Conservation (phyloP, 2,329 filamentous ascomycete genomes). For the Beauveria rudraprayagi region DNA sequence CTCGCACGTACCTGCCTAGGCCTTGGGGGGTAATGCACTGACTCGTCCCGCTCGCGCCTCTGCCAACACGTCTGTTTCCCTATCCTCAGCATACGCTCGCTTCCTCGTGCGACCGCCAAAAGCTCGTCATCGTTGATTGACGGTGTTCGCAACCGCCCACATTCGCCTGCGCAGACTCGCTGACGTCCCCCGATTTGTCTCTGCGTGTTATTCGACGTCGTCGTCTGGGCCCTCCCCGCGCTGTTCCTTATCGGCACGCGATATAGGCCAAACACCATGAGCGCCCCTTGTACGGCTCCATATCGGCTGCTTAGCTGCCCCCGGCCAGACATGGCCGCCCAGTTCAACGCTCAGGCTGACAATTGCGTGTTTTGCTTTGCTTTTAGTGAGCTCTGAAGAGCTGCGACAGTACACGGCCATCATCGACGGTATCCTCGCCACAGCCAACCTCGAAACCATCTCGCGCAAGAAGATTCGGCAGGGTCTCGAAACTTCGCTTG, state of each 20-base stretch:
- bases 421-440: slow-evolving; percentile 52
- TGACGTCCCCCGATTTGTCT: background rate
- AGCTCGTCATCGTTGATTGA: background rate
- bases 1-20: background rate
- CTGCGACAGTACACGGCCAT: slow-evolving; percentile 45
- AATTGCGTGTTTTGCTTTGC: background rate
- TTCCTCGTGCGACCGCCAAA: background rate
- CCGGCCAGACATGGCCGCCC: background rate
- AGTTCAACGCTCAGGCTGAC: background rate
- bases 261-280: slow-evolving; percentile 15
- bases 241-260: background rate
- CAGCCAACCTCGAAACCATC: slow-evolving; percentile 53
- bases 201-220: background rate
- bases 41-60: slow-evolving; percentile 5
- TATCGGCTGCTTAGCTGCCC: background rate
- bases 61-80: slow-evolving; percentile 7
- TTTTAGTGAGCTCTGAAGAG: slow-evolving; percentile 42
- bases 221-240: background rate
- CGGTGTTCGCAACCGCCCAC: background rate
- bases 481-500: slow-evolving; percentile 45
- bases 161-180: background rate
- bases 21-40: slow-evolving; percentile 8
- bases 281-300: slow-evolving; percentile 17
- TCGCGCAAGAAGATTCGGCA: slow-evolving; percentile 55
- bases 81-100: background rate